These are phyloP conservation scores for Deinandra increscens DNA, from an alignment of 129 eudicot genomes.

Conservation along the genomic window DNA sequence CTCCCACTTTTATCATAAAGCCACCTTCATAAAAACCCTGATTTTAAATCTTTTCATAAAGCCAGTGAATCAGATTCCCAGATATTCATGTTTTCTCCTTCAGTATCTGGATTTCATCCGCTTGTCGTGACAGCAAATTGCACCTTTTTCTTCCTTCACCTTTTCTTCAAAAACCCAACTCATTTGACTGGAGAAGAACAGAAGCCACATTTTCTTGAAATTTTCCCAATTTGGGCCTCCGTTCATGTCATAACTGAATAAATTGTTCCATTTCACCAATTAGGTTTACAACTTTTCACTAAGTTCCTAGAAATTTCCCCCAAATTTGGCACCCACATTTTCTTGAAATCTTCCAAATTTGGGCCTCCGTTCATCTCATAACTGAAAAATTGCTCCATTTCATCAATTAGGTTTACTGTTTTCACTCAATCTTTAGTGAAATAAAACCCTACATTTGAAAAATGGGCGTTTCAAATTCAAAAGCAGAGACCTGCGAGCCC, in stretches of 20 bases:
- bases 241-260: neutral
- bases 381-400: too few relatives aligned
- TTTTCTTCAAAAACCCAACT: slow-evolving; percentile 8
- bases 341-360: too few relatives aligned
- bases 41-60: slow-evolving; percentile 10
- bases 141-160: neutral
- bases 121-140: too few relatives aligned
- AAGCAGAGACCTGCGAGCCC: slow-evolving; percentile 62
- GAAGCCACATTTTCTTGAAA: too few relatives aligned
- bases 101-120: neutral
- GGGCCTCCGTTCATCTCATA: too few relatives aligned
- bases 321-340: too few relatives aligned
- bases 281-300: neutral
- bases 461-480: slow-evolving; percentile 75
- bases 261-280: neutral
- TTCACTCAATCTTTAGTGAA: neutral
- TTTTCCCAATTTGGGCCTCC: neutral
- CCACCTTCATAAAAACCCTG: slow-evolving; percentile 17
- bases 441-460: neutral
- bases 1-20: slow-evolving; percentile 9
- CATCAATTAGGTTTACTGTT: too few relatives aligned
- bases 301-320: neutral
- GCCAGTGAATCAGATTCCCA: slow-evolving; percentile 16
- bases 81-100: slow-evolving; percentile 10
- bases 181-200: neutral